A percentile compares a stretch with the other conserved stretches of the same genome.
These are phyloP conservation scores for Ustilago xerochloae DNA, from an alignment of 1,284 basidiomycete species.

Conservation along the genomic window DNA sequence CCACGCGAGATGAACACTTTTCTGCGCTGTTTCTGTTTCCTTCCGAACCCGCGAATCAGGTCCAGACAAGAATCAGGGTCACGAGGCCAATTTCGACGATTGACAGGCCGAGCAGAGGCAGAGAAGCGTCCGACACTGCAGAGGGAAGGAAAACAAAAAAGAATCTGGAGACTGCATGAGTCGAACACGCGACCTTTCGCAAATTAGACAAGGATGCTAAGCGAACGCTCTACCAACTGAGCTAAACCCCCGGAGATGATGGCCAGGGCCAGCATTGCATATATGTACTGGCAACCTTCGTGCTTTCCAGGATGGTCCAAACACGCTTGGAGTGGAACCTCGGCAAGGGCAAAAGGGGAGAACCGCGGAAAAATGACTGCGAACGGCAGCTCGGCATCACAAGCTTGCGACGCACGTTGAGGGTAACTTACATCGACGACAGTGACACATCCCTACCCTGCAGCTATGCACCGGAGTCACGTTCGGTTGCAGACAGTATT, in stretches of 20 bases:
- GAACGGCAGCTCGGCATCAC: conserved; percentile 6
- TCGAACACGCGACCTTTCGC: conserved; percentile 60
- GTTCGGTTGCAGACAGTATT: background rate
- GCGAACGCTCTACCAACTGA: conserved; percentile 61
- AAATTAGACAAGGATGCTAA: conserved; percentile 47
- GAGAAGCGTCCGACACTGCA: conserved; percentile 9
- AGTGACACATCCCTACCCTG: conserved; percentile 6
- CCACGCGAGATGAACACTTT: background rate
- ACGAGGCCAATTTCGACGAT: conserved; percentile 5
- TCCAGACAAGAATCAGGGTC: conserved; percentile 4
- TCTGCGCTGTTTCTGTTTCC: background rate
- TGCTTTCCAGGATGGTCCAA: too few relatives aligned
- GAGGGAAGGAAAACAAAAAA: conserved; percentile 2
- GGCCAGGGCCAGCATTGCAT: background rate
- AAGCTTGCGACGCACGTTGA: background rate
- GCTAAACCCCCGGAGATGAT: conserved; percentile 41
- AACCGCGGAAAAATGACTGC: background rate
- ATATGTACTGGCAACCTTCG: too few relatives aligned
- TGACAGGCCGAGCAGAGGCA: conserved; percentile 8
- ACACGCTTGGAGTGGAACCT: background rate
- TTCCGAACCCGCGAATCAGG: background rate
- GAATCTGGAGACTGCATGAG: conserved; percentile 52
- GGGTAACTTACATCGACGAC: background rate
- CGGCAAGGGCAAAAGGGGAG: background rate
- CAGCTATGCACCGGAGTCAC: background rate